These are phyloP conservation scores for Colletotrichum camelliae DNA, from an alignment of 2,329 filamentous ascomycete genomes.

Conservation along the genomic window DNA sequence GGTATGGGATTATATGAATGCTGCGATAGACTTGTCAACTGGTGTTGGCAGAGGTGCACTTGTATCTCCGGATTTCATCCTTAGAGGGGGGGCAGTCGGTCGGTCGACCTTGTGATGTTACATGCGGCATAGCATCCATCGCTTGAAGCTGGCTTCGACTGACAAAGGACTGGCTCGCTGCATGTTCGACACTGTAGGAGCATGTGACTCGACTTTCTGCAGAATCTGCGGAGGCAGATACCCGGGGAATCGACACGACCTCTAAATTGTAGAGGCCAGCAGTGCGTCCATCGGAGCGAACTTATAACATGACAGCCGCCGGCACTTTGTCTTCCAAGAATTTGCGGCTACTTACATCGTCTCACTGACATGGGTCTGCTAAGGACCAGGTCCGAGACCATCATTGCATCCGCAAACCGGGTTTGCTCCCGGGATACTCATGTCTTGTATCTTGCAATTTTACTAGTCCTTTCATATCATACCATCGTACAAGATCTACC, in stretches of 20 bases:
- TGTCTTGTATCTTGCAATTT: background rate
- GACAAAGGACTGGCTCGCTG: background rate
- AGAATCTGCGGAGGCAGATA: background rate
- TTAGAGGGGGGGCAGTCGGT: background rate
- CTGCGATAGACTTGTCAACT: background rate
- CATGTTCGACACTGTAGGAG: background rate
- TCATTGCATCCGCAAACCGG: background rate
- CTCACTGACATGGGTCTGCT: background rate
- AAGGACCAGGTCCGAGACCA: background rate
- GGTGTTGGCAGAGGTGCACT: background rate
- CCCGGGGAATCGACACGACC: background rate
- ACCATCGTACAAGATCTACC: conserved; percentile 1
- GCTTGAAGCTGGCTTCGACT: background rate
- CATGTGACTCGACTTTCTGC: background rate
- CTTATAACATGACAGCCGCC: background rate
- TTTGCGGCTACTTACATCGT: background rate
- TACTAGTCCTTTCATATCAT: background rate
- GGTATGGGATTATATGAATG: background rate
- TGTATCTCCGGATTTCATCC: background rate
- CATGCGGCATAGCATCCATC: background rate
- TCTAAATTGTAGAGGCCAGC: background rate
- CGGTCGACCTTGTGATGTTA: background rate
- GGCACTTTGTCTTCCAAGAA: background rate
- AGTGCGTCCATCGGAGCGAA: background rate
- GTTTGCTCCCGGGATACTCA: background rate